Conservation (phyloP, 2,329 filamentous ascomycete genomes). For the Dactylonectria macrodidyma region DNA sequence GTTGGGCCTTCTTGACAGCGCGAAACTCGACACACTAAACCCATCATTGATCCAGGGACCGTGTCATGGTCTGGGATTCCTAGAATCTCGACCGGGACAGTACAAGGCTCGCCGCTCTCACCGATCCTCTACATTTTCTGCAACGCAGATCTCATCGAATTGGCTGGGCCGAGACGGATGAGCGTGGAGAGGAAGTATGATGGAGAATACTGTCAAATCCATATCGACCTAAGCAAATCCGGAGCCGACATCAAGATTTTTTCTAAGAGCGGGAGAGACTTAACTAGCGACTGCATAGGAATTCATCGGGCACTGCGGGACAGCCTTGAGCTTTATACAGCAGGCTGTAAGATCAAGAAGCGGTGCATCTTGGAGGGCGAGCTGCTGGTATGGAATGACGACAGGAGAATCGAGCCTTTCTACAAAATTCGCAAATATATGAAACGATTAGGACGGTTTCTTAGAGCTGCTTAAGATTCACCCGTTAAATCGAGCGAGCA, state of each 20-base stretch:
- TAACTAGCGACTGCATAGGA: constrained; percentile 9
- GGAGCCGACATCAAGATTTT: neutral
- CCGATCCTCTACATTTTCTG: no score
- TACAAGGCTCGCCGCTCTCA: no score
- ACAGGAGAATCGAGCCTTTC: constrained; percentile 75
- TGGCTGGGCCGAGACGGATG: no score
- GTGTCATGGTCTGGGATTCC: no score
- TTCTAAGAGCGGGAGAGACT: constrained; percentile 20
- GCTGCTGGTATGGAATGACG: constrained; percentile 79
- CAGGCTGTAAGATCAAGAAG: constrained; percentile 69
- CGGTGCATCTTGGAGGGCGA: constrained; percentile 84
- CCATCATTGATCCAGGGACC: no score
- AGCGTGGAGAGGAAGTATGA: no score
- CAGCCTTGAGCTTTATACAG: constrained; percentile 70
- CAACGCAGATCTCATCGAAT: no score
- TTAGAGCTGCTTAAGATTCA: neutral
- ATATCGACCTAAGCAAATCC: no score
- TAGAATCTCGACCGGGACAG: no score
- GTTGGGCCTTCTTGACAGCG: no score
- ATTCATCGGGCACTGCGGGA: constrained; percentile 65
- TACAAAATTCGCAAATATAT: constrained; percentile 84
- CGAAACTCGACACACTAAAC: no score
- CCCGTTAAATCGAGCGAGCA: neutral
- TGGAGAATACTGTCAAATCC: no score
- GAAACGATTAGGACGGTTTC: constrained; percentile 70